Evolutionary conservation across 2,329 filamentous ascomycete genomes (phyloP).

Genomic region (Paracoccidioides lutzii): DNA sequence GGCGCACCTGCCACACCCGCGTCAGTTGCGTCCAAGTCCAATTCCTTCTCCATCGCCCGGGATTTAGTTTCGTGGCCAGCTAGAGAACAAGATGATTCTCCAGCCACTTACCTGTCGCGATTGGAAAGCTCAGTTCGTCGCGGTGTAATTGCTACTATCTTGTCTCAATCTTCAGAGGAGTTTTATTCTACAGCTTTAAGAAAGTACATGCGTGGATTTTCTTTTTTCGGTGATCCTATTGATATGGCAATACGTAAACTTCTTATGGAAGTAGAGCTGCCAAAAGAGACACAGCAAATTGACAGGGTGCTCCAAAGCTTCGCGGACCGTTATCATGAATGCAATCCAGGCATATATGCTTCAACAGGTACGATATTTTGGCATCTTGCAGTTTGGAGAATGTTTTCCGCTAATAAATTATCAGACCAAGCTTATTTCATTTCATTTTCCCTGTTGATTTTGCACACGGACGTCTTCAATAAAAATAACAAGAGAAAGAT

Average conservation of each 20-base stretch:
- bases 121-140: conserved; percentile 69
- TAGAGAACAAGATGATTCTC: conserved; percentile 73
- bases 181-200: conserved; percentile 75
- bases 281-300: conserved; percentile 96
- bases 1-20: conserved; percentile 56
- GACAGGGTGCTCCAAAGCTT: conserved; percentile 89
- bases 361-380: conserved; percentile 44
- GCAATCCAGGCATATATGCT: conserved; percentile 90
- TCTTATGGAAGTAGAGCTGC: conserved; percentile 89
- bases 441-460: conserved; percentile 86
- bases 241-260: conserved; percentile 96
- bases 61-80: conserved; percentile 53
- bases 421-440: conserved; percentile 93
- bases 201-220: conserved; percentile 90
- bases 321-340: conserved; percentile 93
- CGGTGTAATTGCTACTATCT: conserved; percentile 67
- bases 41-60: conserved; percentile 64
- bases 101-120: conserved; percentile 74
- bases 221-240: conserved; percentile 92
- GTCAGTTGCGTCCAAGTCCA: conserved; percentile 61
- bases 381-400: background rate
- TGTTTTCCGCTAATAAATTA: conserved; percentile 4
- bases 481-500: conserved; percentile 99
- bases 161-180: conserved; percentile 74
- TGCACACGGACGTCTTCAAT: conserved; percentile 99